These are phyloP conservation scores for Aspergillus felis DNA, from an alignment of 2,329 filamentous ascomycete genomes.

Conservation along the genomic window DNA sequence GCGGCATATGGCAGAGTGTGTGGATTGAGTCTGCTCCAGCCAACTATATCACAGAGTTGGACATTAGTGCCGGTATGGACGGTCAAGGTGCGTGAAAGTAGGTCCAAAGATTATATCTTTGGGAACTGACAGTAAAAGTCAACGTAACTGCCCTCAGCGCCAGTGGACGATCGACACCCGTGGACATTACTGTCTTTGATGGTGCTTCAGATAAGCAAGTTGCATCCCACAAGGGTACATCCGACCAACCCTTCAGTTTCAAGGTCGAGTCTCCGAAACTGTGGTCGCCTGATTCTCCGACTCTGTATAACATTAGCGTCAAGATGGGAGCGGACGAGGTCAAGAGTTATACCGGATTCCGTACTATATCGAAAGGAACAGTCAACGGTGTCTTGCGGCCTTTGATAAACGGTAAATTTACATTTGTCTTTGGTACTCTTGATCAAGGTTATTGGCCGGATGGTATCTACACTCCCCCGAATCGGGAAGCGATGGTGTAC, in stretches of 20 bases:
- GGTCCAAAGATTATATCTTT: not conserved
- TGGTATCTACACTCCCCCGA: conserved; percentile 63
- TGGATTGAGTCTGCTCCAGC: conserved; percentile 64
- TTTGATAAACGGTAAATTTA: conserved; percentile 64
- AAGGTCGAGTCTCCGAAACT: conserved; percentile 52
- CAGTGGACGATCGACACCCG: conserved; percentile 28
- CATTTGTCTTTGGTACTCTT: conserved; percentile 64
- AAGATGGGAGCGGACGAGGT: conserved; percentile 52
- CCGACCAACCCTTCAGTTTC: conserved; percentile 54
- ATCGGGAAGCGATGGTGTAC: conserved; percentile 62
- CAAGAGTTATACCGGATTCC: conserved; percentile 65
- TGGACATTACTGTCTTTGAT: conserved; percentile 39
- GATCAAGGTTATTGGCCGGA: conserved; percentile 72
- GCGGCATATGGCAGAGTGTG: conserved; percentile 70
- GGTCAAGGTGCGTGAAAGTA: conserved; percentile 43
- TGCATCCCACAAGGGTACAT: conserved; percentile 41
- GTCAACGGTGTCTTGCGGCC: conserved; percentile 59
- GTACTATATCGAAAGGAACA: conserved; percentile 56
- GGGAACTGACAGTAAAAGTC: conserved; percentile 37
- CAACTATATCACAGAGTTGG: conserved; percentile 56
- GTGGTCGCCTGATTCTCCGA: conserved; percentile 63
- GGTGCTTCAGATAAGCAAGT: conserved; percentile 35
- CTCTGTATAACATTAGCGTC: conserved; percentile 61
- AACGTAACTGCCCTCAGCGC: conserved; percentile 54
- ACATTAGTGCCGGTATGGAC: conserved; percentile 56